A percentile compares a stretch with the other conserved stretches of the same genome.
Evolutionary conservation across 257 asterid genomes (phyloP).

Genomic region (Fraxinus cuspidata): DNA sequence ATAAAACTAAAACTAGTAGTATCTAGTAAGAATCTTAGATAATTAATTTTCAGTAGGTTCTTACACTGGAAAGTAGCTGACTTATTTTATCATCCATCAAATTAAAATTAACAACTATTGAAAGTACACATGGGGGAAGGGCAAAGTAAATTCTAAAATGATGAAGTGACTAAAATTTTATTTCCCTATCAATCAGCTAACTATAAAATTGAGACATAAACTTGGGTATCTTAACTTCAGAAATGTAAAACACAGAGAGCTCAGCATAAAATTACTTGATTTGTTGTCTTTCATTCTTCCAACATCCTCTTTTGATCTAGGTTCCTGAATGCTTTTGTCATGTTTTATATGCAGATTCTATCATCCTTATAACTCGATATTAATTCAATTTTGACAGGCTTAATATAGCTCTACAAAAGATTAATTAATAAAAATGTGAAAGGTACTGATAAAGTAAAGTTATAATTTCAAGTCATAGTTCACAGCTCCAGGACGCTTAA

Average conservation of each 20-base stretch:
- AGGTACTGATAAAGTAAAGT: neutral
- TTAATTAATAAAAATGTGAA: neutral
- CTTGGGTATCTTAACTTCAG: neutral
- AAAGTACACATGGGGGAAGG: conserved; percentile 7
- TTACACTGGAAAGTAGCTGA: neutral
- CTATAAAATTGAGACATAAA: neutral
- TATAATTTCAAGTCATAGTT: neutral
- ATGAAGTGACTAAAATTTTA: neutral
- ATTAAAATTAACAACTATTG: neutral
- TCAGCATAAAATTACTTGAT: neutral
- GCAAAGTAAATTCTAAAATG: conserved; percentile 4
- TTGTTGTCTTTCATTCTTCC: neutral
- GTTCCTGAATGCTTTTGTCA: conserved; percentile 4
- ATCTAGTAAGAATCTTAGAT: conserved; percentile 6
- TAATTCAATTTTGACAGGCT: conserved; percentile 16
- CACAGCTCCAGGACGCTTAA: conserved; percentile 21
- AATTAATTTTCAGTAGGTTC: neutral
- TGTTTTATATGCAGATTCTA: conserved; percentile 11
- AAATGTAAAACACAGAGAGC: neutral
- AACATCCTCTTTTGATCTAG: conserved; percentile 7
- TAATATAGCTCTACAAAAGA: neutral
- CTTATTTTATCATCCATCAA: neutral
- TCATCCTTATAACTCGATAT: neutral
- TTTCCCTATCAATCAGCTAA: neutral
- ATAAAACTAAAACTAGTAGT: conserved; percentile 11